Evolutionary conservation across 176 grass and related monocot species (phyloP).

Genomic region (Pharus latifolius): DNA sequence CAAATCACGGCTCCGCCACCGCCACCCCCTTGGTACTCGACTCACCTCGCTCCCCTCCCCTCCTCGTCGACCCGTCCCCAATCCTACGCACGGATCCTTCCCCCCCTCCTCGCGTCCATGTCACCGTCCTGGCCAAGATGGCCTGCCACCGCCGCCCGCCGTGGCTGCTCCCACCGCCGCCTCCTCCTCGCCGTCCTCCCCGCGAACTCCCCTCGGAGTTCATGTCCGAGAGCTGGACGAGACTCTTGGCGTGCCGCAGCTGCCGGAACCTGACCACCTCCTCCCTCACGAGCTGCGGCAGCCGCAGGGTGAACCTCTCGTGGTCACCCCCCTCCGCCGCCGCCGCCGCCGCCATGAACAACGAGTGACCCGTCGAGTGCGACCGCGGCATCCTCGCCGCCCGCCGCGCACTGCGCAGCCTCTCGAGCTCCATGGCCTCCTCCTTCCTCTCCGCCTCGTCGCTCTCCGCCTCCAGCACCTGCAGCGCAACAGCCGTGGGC

Average conservation of each 20-base stretch:
- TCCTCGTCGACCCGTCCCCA: conserved; percentile 27
- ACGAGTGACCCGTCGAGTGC: conserved; percentile 36
- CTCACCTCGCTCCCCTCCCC: conserved; percentile 25
- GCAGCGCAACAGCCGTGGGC: conserved; percentile 27
- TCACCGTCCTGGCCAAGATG: conserved; percentile 40
- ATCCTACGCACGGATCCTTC: conserved; percentile 33
- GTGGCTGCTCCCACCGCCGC: conserved; percentile 36
- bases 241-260: conserved; percentile 61
- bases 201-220: conserved; percentile 49
- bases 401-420: conserved; percentile 38
- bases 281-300: conserved; percentile 52
- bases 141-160: conserved; percentile 42
- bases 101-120: conserved; percentile 33
- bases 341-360: not conserved
- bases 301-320: conserved; percentile 73
- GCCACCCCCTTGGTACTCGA: conserved; percentile 25
- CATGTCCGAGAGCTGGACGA: conserved; percentile 34
- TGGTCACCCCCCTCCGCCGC: conserved; percentile 18
- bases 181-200: not conserved
- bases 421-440: conserved; percentile 54
- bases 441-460: conserved; percentile 39
- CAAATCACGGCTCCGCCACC: not conserved
- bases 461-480: conserved; percentile 14
- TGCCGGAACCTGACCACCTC: conserved; percentile 44
- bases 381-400: conserved; percentile 47